These are phyloP conservation scores for Xenosphaeropsis pyriputrescens DNA, from an alignment of 2,329 filamentous ascomycete genomes.

Conservation along the genomic window DNA sequence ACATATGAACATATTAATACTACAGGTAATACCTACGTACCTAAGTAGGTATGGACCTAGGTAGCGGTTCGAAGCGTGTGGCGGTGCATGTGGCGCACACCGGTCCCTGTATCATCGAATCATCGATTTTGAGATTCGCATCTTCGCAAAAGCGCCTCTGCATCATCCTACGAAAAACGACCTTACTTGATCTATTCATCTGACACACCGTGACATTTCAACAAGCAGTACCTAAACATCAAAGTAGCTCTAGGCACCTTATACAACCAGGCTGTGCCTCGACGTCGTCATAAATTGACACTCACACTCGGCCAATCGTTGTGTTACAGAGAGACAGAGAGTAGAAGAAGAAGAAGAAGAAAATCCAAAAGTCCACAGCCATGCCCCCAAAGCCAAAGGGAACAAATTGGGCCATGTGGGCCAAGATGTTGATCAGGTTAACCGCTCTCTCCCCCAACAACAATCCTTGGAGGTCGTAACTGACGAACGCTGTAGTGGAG, in stretches of 20 bases:
- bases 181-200: not conserved
- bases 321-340: no score
- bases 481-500: conserved; percentile 39
- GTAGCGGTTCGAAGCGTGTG: no score
- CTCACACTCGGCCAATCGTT: no score
- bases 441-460: conserved; percentile 15
- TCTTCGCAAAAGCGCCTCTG: not conserved
- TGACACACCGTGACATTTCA: not conserved
- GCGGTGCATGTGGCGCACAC: no score
- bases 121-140: conserved; percentile 1
- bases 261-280: no score
- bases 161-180: not conserved
- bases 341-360: no score
- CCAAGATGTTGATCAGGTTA: conserved; percentile 61
- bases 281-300: no score
- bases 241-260: no score
- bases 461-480: not conserved
- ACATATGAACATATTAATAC: no score
- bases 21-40: no score
- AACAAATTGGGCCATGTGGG: conserved; percentile 38
- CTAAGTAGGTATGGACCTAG: no score
- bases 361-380: conserved; percentile 1
- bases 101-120: not conserved
- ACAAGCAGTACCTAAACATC: no score
- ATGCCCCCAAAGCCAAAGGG: conserved; percentile 28